These are phyloP conservation scores for Echites panduratus DNA, from an alignment of 257 asterid genomes.

Conservation along the genomic window DNA sequence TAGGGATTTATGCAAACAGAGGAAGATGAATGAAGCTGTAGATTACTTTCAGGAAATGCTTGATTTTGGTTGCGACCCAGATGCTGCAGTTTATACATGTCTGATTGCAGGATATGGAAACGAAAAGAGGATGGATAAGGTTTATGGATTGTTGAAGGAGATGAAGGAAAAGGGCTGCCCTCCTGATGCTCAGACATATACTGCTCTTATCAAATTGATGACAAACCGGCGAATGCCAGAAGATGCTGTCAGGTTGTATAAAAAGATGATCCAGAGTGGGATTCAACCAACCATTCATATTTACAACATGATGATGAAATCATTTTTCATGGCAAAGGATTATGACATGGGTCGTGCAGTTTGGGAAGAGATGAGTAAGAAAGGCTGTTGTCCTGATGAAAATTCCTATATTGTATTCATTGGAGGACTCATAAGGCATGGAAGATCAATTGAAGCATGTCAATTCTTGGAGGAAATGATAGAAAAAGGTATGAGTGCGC, in stretches of 20 bases:
- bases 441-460: constrained; percentile 64
- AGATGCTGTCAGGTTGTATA: constrained; percentile 70
- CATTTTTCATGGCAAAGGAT: constrained; percentile 47
- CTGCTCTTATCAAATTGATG: constrained; percentile 80
- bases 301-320: constrained; percentile 81
- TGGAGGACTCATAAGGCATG: constrained; percentile 71
- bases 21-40: constrained; percentile 51
- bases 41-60: constrained; percentile 58
- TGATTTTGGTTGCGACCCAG: constrained; percentile 46
- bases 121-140: constrained; percentile 59
- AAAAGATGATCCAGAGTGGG: constrained; percentile 58
- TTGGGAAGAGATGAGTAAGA: constrained; percentile 90
- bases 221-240: constrained; percentile 54
- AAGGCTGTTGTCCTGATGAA: constrained; percentile 86
- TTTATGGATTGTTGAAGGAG: constrained; percentile 50
- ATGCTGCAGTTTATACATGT: constrained; percentile 71
- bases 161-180: constrained; percentile 69
- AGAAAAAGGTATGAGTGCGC: constrained; percentile 81
- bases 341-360: constrained; percentile 58
- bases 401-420: constrained; percentile 62
- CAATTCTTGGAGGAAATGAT: constrained; percentile 77
- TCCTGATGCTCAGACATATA: constrained; percentile 65
- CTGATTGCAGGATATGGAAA: constrained; percentile 74
- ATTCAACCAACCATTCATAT: constrained; percentile 67
- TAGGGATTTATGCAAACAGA: constrained; percentile 59